Percentiles rank a stretch among this genome's conserved stretches.
These are phyloP conservation scores for Rutidosis leptorrhynchoides DNA, from an alignment of 129 eudicot genomes.

Conservation along the genomic window DNA sequence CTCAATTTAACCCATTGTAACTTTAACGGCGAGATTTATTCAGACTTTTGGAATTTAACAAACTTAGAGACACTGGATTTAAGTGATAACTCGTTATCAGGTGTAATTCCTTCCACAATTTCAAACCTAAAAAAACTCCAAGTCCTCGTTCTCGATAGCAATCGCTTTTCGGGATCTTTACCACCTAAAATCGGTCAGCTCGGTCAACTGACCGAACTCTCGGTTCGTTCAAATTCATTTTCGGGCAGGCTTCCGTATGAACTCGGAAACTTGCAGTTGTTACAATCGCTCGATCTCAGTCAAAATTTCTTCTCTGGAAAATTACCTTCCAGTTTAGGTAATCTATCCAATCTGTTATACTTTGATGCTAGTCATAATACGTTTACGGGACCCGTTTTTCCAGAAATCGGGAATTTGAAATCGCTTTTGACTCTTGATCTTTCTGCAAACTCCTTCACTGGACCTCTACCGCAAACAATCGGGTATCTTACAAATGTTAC, in stretches of 20 bases:
- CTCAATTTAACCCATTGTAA: conserved; percentile 73
- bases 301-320: conserved; percentile 60
- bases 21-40: conserved; percentile 49
- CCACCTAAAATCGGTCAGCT: conserved; percentile 69
- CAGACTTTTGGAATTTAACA: conserved; percentile 56
- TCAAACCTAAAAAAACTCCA: conserved; percentile 43
- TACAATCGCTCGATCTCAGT: conserved; percentile 72
- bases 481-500: conserved; percentile 43
- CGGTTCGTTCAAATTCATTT: conserved; percentile 58
- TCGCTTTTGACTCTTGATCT: conserved; percentile 61
- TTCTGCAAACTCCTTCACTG: conserved; percentile 52
- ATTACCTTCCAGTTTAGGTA: conserved; percentile 60
- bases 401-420: conserved; percentile 53
- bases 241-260: conserved; percentile 72
- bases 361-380: conserved; percentile 57
- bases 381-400: conserved; percentile 53
- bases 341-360: conserved; percentile 53
- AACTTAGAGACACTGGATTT: conserved; percentile 62
- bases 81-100: conserved; percentile 56
- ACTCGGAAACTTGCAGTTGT: conserved; percentile 49
- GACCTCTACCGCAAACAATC: conserved; percentile 54
- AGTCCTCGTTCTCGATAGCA: conserved; percentile 71
- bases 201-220: conserved; percentile 57
- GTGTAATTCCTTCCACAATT: conserved; percentile 43
- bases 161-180: conserved; percentile 57